These are phyloP conservation scores for Bifiguratus adelaidae DNA, from an alignment of 192 early-diverging fungal species.

Conservation along the genomic window DNA sequence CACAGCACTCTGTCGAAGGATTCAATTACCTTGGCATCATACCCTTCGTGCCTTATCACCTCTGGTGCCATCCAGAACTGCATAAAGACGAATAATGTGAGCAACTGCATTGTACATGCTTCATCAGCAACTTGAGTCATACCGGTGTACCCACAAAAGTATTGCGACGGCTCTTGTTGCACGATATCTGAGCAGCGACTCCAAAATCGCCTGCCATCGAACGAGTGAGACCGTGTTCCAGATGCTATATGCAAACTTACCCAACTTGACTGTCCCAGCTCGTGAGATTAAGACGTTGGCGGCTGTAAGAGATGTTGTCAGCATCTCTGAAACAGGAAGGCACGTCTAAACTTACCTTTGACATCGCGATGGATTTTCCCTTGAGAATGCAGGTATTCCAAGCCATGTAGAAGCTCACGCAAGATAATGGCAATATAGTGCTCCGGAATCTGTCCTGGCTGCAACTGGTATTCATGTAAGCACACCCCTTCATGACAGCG, in stretches of 20 bases:
- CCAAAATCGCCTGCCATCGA: slow-evolving; percentile 19
- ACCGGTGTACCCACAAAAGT: slow-evolving; percentile 61
- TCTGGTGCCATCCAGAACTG: slow-evolving; percentile 46
- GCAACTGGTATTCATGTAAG: too few relatives aligned
- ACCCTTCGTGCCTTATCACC: slow-evolving; percentile 15
- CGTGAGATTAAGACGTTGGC: slow-evolving; percentile 53
- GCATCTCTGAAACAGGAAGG: too few relatives aligned
- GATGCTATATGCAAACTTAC: slow-evolving; percentile 48
- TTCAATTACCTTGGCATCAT: slow-evolving; percentile 32
- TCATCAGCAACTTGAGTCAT: too few relatives aligned
- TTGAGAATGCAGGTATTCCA: slow-evolving; percentile 55
- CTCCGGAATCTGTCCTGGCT: slow-evolving; percentile 31
- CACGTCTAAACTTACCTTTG: too few relatives aligned
- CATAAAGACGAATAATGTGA: too few relatives aligned
- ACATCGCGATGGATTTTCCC: slow-evolving; percentile 59
- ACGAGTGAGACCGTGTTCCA: not conserved
- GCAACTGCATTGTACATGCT: too few relatives aligned
- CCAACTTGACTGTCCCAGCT: slow-evolving; percentile 48
- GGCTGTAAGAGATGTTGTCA: too few relatives aligned
- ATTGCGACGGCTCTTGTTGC: slow-evolving; percentile 35
- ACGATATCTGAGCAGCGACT: too few relatives aligned
- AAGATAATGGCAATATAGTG: slow-evolving; percentile 28
- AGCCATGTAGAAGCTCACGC: slow-evolving; percentile 43
- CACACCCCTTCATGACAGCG: too few relatives aligned
- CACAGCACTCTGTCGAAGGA: too few relatives aligned